Conservation (phyloP, 768 basidiomycete species). For the Psilocybe subaeruginosa region DNA sequence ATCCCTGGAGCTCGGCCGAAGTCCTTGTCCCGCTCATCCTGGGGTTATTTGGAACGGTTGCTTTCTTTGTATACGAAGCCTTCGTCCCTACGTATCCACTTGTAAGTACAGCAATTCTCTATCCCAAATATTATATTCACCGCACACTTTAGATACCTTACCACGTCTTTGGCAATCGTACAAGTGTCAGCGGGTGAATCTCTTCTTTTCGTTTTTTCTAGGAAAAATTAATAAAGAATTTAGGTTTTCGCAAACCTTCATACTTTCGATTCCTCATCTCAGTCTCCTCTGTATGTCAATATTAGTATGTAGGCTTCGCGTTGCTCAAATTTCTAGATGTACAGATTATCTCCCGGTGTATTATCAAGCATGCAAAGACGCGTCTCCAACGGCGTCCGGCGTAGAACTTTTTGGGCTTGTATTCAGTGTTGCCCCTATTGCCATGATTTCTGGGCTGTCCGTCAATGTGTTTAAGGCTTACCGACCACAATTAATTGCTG, state of each 20-base stretch:
- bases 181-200: constrained; percentile 38
- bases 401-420: constrained; percentile 36
- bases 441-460: constrained; percentile 28
- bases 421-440: constrained; percentile 39
- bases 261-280: constrained; percentile 21
- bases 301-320: not conserved
- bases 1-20: constrained; percentile 41
- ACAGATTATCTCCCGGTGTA: constrained; percentile 44
- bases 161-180: constrained; percentile 33
- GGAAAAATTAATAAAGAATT: not conserved
- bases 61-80: constrained; percentile 46
- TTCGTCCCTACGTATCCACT: constrained; percentile 27
- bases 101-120: not conserved
- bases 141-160: constrained; percentile 18
- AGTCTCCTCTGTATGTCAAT: constrained; percentile 10
- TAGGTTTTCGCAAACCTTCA: constrained; percentile 37
- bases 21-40: constrained; percentile 50
- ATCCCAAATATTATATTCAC: not conserved
- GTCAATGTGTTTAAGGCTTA: not conserved
- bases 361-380: constrained; percentile 46
- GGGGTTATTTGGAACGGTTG: constrained; percentile 39
- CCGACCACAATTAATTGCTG: constrained; percentile 27
- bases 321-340: not conserved
- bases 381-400: constrained; percentile 38
- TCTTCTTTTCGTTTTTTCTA: not conserved